Base-by-base conservation (phyloP, 306 rosid genomes). In the Dalbergia oliveri region DNA sequence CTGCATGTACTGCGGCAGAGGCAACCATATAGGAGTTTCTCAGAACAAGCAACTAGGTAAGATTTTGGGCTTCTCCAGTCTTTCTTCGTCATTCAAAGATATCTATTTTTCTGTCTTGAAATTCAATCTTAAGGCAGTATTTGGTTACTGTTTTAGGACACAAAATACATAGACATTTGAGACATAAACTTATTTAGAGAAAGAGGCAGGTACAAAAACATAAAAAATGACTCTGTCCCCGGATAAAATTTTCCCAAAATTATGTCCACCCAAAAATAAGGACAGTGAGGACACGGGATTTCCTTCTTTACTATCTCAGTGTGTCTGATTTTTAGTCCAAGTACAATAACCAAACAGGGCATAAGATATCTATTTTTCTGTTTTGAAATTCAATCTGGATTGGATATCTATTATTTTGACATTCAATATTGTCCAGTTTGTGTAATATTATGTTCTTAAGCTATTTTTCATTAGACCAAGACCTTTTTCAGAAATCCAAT, bases 1-100 rank as follows among this genome's bases (percentile, higher is more conserved):
- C 84, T 95, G 78, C 99, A 95, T 66, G 98, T 95, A 33, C 88
- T 93, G 82, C 91, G 97, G 76, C 99, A 95, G 85, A 95, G 87
- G 84, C 99, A 95, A 85, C 87, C 94, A 0, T 80, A 82, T 83
- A 79, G 89, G 86, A 88, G 87, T 87, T 95, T 95, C 86, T 83
- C 93, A 3, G 99, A 93, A 85, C 94, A 90, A 80, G 98, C 99
- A 50, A 66, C 96, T 80, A 93, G 98, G 99, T 93, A 85, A 54
- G 84, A 23, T n/a, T 77, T 4, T 35, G 33, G 16, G 31, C 64
- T 75, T 78, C 57, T 73, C 18, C 19, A 16, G 33, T 35, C 72
- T 75, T 37, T 69, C 51, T 60, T 79, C 71, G 31, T 23, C 37
- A 26, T 51, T 66, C 34, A 43, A 74, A 74, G 47, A 45, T 66